Conservation (phyloP, 2,329 filamentous ascomycete species). For the Xylaria sp. region DNA sequence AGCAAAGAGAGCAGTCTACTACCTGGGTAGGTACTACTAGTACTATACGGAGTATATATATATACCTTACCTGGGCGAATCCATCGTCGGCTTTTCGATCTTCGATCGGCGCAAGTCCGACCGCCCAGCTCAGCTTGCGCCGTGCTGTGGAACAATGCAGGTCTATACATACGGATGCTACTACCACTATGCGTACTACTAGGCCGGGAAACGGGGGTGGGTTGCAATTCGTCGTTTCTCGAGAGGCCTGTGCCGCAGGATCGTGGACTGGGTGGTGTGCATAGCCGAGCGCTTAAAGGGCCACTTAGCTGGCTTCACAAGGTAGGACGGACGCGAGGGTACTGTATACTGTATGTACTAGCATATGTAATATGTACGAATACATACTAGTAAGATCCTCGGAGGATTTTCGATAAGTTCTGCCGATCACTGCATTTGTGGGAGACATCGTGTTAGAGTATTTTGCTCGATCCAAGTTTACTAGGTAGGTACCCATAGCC, state of each 20-base stretch:
- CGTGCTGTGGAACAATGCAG: conserved; percentile 6
- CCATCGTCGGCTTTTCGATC: background rate
- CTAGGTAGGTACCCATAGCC: conserved; percentile 3
- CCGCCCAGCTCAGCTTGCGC: conserved; percentile 7
- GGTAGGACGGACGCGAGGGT: conserved; percentile 1
- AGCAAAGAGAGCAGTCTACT: background rate
- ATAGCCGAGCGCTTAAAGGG: conserved; percentile 35
- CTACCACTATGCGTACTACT: background rate
- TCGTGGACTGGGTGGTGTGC: conserved; percentile 22
- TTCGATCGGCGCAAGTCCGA: conserved; percentile 13
- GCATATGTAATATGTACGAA: conserved; percentile 29
- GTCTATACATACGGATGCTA: conserved; percentile 1
- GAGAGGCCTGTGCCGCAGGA: background rate
- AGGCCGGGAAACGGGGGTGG: background rate
- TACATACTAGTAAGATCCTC: conserved; percentile 16
- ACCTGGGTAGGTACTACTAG: too few species aligned
- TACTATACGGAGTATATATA: too few species aligned
- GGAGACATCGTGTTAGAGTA: background rate
- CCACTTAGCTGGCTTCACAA: conserved; percentile 5
- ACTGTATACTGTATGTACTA: too few species aligned
- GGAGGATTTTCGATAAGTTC: conserved; percentile 24
- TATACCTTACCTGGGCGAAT: background rate
- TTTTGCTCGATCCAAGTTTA: background rate
- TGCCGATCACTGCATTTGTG: conserved; percentile 28
- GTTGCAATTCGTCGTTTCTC: background rate